phyloP scores from a whole-genome alignment of 768 basidiomycete genomes.

The Pulveroboletus sp. region DNA sequence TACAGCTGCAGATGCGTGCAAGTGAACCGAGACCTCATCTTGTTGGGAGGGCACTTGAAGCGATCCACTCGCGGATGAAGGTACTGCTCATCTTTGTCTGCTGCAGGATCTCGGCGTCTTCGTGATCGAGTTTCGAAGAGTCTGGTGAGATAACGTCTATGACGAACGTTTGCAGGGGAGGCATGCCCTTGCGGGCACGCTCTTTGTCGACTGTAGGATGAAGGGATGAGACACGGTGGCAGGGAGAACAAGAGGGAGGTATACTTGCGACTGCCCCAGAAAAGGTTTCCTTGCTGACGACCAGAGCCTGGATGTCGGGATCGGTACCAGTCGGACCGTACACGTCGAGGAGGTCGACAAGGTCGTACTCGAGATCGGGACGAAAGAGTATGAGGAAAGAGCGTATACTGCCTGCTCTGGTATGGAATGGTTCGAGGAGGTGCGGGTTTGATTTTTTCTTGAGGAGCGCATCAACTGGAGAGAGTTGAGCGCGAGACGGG shows the following conservation, averaged over 20 bases:
- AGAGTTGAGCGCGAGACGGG: slow-evolving; percentile 9
- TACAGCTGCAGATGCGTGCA: background rate
- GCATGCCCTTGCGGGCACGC: slow-evolving; percentile 51
- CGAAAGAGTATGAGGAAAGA: slow-evolving; percentile 69
- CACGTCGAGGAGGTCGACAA: slow-evolving; percentile 77
- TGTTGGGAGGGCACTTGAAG: slow-evolving; percentile 8
- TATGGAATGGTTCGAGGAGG: slow-evolving; percentile 56
- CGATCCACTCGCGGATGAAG: slow-evolving; percentile 87
- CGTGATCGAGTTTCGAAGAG: slow-evolving; percentile 51
- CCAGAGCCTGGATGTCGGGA: slow-evolving; percentile 82
- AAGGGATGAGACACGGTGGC: background rate
- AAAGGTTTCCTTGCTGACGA: slow-evolving; percentile 87
- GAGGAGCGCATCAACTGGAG: slow-evolving; percentile 64
- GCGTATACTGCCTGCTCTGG: slow-evolving; percentile 55
- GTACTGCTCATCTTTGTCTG: slow-evolving; percentile 93
- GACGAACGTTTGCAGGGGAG: slow-evolving; percentile 60
- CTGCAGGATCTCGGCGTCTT: slow-evolving; percentile 65
- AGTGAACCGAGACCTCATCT: slow-evolving; percentile 3
- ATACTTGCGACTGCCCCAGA: slow-evolving; percentile 70
- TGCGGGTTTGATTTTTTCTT: slow-evolving; percentile 65
- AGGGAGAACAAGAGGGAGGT: slow-evolving; percentile 7
- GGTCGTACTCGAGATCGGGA: slow-evolving; percentile 57
- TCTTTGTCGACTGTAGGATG: slow-evolving; percentile 53
- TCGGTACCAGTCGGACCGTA: slow-evolving; percentile 91
- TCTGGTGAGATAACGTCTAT: slow-evolving; percentile 87